Evolutionary conservation across 805 yeast genomes (phyloP), one percentile per base, ranked within the genome.

Genomic region (Spathaspora girioi): DNA sequence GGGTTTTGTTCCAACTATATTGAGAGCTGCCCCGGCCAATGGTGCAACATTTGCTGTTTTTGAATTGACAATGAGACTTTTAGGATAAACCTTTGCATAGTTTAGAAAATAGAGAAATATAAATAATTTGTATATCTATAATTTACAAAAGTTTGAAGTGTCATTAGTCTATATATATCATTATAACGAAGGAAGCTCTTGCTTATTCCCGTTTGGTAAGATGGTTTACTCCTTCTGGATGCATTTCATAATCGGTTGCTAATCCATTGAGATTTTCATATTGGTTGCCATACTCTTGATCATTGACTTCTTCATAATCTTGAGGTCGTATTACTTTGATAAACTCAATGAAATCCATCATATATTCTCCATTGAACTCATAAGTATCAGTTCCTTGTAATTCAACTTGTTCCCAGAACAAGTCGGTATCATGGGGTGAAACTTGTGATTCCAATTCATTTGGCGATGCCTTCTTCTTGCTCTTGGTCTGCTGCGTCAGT

Each of bases 21-120:
- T 94, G 56, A 86, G 99, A 71, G 98, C 99, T 47, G 96, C 97
- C 2, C 99, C 99, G 0, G 99, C 96, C 3, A 96, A 94, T 66
- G 99, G 97, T 42, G 96, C 96, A 29, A 96, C 99, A 0, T 94
- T 94, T 71, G 86, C 90, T 43, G 91, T 96, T 2, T 94, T 94
- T 66, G 99, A 94, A 69, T 70, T 87, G 47, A 88, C 97, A 4
- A 86, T 92, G 87, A 82, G 96, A 70, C 59, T 75, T 26, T 63
- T 81, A 44, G 73, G 66, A 52, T 77, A 56, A 55, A 20, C 14
- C 17, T 31, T 31, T 26, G 15, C 18, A 23, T 23, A 23, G 26
- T 23, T 23, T n/a, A n/a, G n/a, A n/a, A 31, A n/a, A 15, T 19
- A 50, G 15, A 18, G 11, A n/a, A n/a, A n/a, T n/a, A n/a, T n/a